Evolutionary conservation across 2,329 filamentous ascomycete genomes (phyloP), one percentile per base, ranked within the genome.

Genomic region (Apiospora marii): DNA sequence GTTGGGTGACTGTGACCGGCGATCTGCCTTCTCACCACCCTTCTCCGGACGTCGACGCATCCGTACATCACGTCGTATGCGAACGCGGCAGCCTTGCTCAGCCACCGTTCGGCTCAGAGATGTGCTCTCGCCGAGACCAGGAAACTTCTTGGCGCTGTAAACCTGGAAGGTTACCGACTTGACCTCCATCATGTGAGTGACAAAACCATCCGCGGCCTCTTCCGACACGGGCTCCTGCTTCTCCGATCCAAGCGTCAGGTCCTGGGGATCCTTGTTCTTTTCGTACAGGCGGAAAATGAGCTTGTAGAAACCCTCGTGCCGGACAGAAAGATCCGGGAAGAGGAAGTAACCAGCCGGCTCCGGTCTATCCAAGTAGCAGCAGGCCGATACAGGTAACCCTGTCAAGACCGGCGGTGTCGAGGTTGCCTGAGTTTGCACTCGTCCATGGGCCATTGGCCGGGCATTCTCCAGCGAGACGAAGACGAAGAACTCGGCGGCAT

Each of bases 111-210:
- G 93, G 83, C 95, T 98, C 69, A 98, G 87, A 16, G 89, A 86
- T 0, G 96, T 99, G 84, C 95, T 98, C 82, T 96, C 94, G 64
- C 93, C 92, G 73, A 98, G 86, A 24, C 96, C 96, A 22, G 96
- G 96, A 85, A 99, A 99, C 85, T 98, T 98, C 91, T 98, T 99
- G 70, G 96, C 96, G 78, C 95, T 98, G 85, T 89, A 98, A 58
- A 98, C 96, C 68, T 90, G 92, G 82, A 99, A 98, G 0, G 94
- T 91, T 16, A 88, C 85, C 0, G 96, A 97, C 86, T 96, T 95
- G 78, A 98, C 93, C 82, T 98, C 94, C 84, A 98, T 90, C 71
- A 95, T 90, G 85, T 94, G 96, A 79, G 95, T 92, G 75, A 97
- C 93, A 73, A 92, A 83, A 74, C 81, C 76, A 67, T 81, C 75